Evolutionary conservation across 345 rosid genomes (phyloP).

Genomic region (Brassica nigra): DNA sequence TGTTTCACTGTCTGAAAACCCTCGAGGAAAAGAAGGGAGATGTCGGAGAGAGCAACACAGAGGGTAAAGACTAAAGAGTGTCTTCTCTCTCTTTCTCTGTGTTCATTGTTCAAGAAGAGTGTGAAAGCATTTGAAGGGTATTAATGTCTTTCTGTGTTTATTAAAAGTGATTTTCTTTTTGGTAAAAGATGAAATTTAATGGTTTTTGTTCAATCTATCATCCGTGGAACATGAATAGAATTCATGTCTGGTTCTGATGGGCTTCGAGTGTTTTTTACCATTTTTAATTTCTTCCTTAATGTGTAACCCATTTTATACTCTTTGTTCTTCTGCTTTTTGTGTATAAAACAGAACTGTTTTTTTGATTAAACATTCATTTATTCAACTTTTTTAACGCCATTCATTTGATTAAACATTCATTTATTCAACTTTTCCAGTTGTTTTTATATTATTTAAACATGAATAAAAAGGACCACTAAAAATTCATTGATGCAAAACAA

Average conservation of each 20-base stretch:
- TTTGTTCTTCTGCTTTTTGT: slow-evolving; percentile 5
- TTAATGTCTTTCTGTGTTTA: slow-evolving; percentile 24
- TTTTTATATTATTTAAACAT: neutral
- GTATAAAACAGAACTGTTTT: slow-evolving; percentile 23
- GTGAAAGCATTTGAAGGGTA: slow-evolving; percentile 37
- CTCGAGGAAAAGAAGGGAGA: neutral
- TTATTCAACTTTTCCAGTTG: slow-evolving; percentile 17
- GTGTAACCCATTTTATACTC: neutral
- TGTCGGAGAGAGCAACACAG: slow-evolving; percentile 24
- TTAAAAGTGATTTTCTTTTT: slow-evolving; percentile 27
- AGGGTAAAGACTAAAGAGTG: neutral
- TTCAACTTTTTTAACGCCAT: neutral
- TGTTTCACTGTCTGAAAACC: slow-evolving; percentile 31
- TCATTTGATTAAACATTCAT: slow-evolving; percentile 15
- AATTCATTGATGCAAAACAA: neutral
- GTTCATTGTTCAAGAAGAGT: slow-evolving; percentile 34
- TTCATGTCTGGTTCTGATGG: slow-evolving; percentile 33
- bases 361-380: neutral
- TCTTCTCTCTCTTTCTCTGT: slow-evolving; percentile 9
- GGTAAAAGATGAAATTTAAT: slow-evolving; percentile 14
- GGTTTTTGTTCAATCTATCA: slow-evolving; percentile 30
- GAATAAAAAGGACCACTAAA: neutral
- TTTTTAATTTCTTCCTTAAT: neutral
- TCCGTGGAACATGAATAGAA: slow-evolving; percentile 38
- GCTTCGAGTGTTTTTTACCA: slow-evolving; percentile 7